These are phyloP conservation scores for Cystobasidium tubakii DNA, from an alignment of 768 basidiomycete species.

Conservation along the genomic window DNA sequence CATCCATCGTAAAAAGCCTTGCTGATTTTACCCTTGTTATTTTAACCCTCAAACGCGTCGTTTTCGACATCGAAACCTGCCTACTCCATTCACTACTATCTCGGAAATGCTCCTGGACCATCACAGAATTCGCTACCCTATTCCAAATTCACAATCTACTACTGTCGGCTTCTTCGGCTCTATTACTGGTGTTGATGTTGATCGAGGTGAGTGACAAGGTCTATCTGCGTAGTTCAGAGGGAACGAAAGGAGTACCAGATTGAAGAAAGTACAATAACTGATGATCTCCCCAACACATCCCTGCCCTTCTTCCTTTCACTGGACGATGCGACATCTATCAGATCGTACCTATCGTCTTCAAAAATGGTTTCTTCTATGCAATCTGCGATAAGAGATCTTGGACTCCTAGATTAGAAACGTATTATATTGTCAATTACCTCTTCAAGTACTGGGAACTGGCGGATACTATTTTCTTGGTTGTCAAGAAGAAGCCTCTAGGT, in stretches of 20 bases:
- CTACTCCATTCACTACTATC: no score
- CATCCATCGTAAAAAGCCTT: no score
- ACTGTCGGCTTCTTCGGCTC: slow-evolving; percentile 72
- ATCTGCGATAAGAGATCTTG: slow-evolving; percentile 73
- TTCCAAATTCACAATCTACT: slow-evolving; percentile 71
- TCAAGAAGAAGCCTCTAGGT: slow-evolving; percentile 98
- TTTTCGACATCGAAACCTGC: no score
- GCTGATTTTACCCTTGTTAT: no score
- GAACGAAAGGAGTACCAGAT: background rate
- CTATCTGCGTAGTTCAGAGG: background rate
- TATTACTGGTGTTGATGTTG: slow-evolving; percentile 78
- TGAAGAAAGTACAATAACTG: background rate
- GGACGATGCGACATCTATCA: no score
- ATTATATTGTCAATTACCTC: slow-evolving; percentile 98
- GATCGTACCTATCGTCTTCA: slow-evolving; percentile 64
- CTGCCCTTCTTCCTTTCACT: no score
- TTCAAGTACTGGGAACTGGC: slow-evolving; percentile 95
- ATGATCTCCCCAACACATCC: background rate
- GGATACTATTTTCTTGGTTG: slow-evolving; percentile 91
- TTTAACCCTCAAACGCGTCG: no score
- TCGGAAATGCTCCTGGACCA: no score
- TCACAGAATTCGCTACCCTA: slow-evolving; percentile 48
- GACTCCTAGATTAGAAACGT: slow-evolving; percentile 72
- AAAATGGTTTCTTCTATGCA: slow-evolving; percentile 65
- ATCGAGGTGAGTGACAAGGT: slow-evolving; percentile 67